phyloP scores from a whole-genome alignment of 768 basidiomycete genomes.

The Chlorophyllum brunneum region DNA sequence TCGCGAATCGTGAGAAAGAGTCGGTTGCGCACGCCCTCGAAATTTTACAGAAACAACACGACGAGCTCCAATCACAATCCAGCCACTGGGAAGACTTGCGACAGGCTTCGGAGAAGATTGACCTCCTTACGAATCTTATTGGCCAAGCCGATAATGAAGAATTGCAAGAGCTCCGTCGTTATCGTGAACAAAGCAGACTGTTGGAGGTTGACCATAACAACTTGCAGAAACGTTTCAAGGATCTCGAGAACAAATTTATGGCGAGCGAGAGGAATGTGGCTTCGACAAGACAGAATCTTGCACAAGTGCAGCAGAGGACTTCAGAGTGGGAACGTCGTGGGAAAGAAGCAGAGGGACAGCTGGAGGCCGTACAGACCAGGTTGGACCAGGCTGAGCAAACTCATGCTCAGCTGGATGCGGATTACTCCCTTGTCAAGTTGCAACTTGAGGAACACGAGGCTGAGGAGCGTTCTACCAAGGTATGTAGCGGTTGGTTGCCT shows the following conservation, averaged over 20 bases:
- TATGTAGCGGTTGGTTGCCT: conserved; percentile 22
- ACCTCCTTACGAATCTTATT: conserved; percentile 56
- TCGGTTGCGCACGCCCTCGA: conserved; percentile 45
- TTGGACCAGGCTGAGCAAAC: conserved; percentile 67
- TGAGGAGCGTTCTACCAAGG: conserved; percentile 64
- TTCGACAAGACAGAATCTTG: conserved; percentile 57
- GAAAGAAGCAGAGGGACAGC: conserved; percentile 61
- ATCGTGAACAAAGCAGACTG: conserved; percentile 57
- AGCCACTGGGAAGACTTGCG: conserved; percentile 77
- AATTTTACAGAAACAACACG: conserved; percentile 55
- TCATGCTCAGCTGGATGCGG: conserved; percentile 63
- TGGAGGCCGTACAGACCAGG: conserved; percentile 56
- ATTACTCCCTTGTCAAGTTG: conserved; percentile 60
- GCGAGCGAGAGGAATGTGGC: conserved; percentile 59
- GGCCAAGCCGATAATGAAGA: conserved; percentile 68
- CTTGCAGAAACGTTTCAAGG: conserved; percentile 70
- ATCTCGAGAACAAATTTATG: conserved; percentile 58
- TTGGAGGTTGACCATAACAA: conserved; percentile 65
- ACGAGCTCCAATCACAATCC: conserved; percentile 57
- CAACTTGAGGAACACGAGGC: conserved; percentile 78
- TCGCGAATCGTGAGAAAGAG: conserved; percentile 63
- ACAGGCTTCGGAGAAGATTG: conserved; percentile 69
- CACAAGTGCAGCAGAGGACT: conserved; percentile 73
- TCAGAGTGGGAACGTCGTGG: conserved; percentile 80
- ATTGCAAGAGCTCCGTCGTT: conserved; percentile 60